Percentiles rank a stretch among this genome's conserved stretches.
phyloP scores from a whole-genome alignment of 169 alveolate species.

The Eimeria acervulina region DNA sequence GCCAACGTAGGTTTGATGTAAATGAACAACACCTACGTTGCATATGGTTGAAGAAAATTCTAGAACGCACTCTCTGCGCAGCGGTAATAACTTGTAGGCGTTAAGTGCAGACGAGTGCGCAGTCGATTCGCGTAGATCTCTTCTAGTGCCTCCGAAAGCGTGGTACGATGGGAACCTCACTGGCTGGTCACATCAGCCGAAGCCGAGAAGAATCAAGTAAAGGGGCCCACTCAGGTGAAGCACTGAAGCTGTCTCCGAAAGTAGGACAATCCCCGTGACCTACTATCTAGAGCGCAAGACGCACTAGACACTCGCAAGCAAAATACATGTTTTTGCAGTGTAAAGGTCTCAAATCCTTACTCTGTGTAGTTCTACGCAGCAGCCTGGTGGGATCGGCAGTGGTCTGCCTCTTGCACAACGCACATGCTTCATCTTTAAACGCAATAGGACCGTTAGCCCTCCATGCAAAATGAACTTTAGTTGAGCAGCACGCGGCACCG shows the following conservation, averaged over 20 bases:
- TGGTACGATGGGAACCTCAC: not conserved
- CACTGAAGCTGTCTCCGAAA: not conserved
- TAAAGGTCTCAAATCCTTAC: not conserved
- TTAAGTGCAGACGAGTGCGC: not conserved
- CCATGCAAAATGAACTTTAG: not conserved
- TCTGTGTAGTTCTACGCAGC: too few species aligned
- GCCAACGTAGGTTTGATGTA: not conserved
- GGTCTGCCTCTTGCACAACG: not conserved
- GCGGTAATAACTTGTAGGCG: not conserved
- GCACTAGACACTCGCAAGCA: not conserved
- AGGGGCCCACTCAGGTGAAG: not conserved
- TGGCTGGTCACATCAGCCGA: conserved; percentile 3
- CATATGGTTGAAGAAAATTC: not conserved
- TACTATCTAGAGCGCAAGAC: conserved; percentile 13
- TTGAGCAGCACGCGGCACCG: not conserved
- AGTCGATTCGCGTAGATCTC: not conserved
- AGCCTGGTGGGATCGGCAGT: not conserved
- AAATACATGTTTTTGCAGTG: not conserved
- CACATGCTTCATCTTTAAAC: conserved; percentile 14
- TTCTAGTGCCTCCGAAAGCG: too few species aligned
- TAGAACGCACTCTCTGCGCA: conserved; percentile 1
- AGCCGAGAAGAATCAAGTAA: not conserved
- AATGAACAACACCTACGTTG: not conserved
- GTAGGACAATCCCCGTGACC: not conserved
- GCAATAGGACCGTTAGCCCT: not conserved